Conservation (phyloP, 352 stramenopile species). For the Pythium scleroteichum region DNA sequence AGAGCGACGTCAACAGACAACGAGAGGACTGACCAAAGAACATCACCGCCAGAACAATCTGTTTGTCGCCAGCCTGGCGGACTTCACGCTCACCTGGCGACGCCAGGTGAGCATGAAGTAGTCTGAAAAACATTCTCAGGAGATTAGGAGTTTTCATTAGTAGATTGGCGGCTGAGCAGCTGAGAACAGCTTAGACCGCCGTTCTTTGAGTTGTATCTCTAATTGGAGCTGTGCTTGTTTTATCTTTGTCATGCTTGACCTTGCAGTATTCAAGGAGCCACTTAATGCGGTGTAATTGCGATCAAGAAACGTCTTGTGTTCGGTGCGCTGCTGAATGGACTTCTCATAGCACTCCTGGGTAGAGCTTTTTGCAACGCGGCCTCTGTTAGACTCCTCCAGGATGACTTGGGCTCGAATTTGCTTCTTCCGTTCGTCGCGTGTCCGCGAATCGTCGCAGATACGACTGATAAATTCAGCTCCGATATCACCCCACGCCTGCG, state of each 20-base stretch:
- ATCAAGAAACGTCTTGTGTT: constrained; percentile 57
- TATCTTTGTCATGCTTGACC: constrained; percentile 45
- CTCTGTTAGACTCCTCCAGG: constrained; percentile 34
- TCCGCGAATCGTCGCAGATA: constrained; percentile 46
- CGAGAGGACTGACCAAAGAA: no score
- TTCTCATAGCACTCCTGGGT: constrained; percentile 77
- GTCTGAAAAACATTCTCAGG: no score
- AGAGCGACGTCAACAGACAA: background rate
- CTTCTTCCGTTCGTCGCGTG: constrained; percentile 48
- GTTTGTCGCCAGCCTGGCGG: no score
- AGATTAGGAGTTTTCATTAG: constrained; percentile 4
- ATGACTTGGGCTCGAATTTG: constrained; percentile 51
- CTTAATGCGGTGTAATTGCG: constrained; percentile 45
- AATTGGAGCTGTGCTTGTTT: constrained; percentile 55
- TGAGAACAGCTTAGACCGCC: constrained; percentile 30
- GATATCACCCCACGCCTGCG: constrained; percentile 78
- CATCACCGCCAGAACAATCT: background rate
- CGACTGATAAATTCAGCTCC: constrained; percentile 60
- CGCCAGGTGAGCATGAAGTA: no score
- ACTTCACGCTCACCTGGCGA: no score
- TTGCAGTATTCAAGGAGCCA: background rate
- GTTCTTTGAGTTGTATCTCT: constrained; percentile 39
- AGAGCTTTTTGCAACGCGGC: constrained; percentile 43
- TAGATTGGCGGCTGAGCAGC: constrained; percentile 29
- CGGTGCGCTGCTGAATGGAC: constrained; percentile 50